A percentile compares a stretch with the other conserved stretches of the same genome.
These are phyloP conservation scores for Cryptococcus amylolentus DNA, from an alignment of 1,284 basidiomycete genomes.

Conservation along the genomic window DNA sequence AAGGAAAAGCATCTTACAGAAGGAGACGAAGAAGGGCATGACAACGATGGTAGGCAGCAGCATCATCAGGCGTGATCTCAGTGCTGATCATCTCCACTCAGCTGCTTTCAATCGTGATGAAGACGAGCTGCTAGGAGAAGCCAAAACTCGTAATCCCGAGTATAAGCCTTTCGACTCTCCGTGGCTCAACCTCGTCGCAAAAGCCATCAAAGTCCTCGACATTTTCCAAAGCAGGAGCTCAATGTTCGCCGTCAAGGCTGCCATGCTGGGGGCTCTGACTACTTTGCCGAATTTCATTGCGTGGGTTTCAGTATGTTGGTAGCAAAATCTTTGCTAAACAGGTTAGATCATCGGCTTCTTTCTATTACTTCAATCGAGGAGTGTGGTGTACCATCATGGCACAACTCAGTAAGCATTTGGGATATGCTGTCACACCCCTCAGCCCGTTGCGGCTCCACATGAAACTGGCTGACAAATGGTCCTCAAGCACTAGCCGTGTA, in stretches of 20 bases:
- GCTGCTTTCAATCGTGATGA: constrained; percentile 17
- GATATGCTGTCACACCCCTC: no score
- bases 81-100: neutral
- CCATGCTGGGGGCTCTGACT: constrained; percentile 58
- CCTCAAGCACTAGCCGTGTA: constrained; percentile 27
- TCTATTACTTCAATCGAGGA: constrained; percentile 46
- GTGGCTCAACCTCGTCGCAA: constrained; percentile 35
- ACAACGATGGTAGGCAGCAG: constrained; percentile 28
- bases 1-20: constrained; percentile 23
- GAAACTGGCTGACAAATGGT: neutral
- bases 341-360: constrained; percentile 30
- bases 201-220: constrained; percentile 25
- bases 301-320: constrained; percentile 7
- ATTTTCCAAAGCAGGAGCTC: constrained; percentile 42
- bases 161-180: constrained; percentile 41
- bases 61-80: neutral
- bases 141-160: constrained; percentile 46
- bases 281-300: constrained; percentile 40
- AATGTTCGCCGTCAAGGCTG: constrained; percentile 76
- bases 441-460: neutral
- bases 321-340: neutral
- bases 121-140: constrained; percentile 36
- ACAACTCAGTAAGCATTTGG: constrained; percentile 28
- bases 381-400: constrained; percentile 45
- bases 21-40: constrained; percentile 29